Conservation (phyloP, 306 rosid species). For the Ceratonia siliqua region DNA sequence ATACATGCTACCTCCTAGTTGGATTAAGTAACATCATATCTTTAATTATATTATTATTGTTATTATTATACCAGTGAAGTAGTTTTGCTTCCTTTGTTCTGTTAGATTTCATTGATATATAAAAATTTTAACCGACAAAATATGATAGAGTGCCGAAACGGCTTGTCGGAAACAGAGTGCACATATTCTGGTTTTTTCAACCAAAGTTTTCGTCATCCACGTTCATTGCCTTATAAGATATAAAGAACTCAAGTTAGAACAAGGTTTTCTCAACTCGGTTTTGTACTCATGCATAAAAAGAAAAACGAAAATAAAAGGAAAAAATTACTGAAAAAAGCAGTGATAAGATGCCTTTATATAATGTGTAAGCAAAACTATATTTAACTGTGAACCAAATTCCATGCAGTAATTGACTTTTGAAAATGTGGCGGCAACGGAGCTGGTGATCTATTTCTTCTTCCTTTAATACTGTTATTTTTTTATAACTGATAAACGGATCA, state of each 20-base stretch:
- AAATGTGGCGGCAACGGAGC: too few relatives aligned
- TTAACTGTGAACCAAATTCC: too few relatives aligned
- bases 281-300: neutral
- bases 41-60: too few relatives aligned
- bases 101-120: neutral
- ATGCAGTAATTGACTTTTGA: too few relatives aligned
- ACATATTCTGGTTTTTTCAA: neutral
- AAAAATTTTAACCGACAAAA: neutral
- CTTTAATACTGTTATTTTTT: too few relatives aligned
- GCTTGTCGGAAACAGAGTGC: conserved; percentile 38
- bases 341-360: too few relatives aligned
- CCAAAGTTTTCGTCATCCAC: conserved; percentile 33
- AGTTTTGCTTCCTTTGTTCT: too few relatives aligned
- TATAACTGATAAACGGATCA: too few relatives aligned
- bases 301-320: too few relatives aligned
- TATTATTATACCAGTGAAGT: too few relatives aligned
- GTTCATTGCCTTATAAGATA: conserved; percentile 41
- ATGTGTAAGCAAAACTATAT: too few relatives aligned
- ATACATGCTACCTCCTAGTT: conserved; percentile 17
- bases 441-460: too few relatives aligned
- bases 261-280: conserved; percentile 32
- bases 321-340: neutral
- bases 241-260: conserved; percentile 29
- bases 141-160: conserved; percentile 38
- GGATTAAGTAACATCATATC: conserved; percentile 2